phyloP scores from a whole-genome alignment of 257 asterid species.

The Lycium ferocissimum region DNA sequence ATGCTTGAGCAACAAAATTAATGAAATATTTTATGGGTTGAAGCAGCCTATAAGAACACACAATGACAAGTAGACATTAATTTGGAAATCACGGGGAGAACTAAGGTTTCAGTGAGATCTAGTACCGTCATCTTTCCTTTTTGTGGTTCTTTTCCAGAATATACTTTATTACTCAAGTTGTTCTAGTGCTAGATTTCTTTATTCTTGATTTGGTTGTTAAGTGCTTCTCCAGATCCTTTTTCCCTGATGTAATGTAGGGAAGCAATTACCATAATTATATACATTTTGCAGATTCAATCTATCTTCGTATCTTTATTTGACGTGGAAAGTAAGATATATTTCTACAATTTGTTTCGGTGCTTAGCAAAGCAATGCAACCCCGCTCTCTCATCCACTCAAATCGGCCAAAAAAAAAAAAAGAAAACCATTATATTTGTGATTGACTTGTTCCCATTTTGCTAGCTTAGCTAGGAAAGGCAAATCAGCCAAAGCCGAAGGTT shows the following conservation, averaged over 20 bases:
- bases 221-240: neutral
- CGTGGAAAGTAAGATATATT: neutral
- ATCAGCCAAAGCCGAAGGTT: neutral
- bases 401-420: neutral
- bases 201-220: neutral
- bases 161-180: neutral
- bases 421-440: neutral
- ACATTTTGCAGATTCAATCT: neutral
- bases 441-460: neutral
- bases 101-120: neutral
- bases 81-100: neutral
- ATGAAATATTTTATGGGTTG: neutral
- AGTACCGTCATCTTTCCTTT: neutral
- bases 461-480: neutral
- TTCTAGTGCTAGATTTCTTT: constrained; percentile 16
- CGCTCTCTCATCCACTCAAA: neutral
- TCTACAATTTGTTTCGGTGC: neutral
- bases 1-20: neutral
- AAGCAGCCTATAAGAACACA: neutral
- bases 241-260: constrained; percentile 17
- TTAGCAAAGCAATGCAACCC: neutral
- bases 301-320: neutral
- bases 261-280: neutral
- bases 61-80: neutral
- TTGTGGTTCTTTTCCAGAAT: neutral